phyloP scores from a whole-genome alignment of 805 yeast genomes.

The Candida manassasensis region DNA sequence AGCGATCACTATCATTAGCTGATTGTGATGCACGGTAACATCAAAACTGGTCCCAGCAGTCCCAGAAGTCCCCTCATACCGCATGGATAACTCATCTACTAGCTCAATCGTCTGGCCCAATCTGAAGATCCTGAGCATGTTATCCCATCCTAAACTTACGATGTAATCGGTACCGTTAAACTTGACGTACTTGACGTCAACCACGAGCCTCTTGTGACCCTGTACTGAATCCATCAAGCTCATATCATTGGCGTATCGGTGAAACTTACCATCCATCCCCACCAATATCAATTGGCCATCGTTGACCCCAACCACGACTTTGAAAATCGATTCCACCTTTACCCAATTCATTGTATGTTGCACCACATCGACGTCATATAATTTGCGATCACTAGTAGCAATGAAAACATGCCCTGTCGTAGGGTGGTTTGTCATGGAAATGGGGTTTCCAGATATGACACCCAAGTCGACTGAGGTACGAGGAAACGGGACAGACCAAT shows the following conservation, averaged over 20 bases:
- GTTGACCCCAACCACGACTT: constrained; percentile 27
- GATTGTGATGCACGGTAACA: constrained; percentile 17
- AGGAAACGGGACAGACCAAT: constrained; percentile 34
- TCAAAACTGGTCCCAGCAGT: constrained; percentile 53
- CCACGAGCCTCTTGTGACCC: constrained; percentile 32
- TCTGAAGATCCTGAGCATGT: constrained; percentile 33
- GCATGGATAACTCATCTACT: constrained; percentile 8
- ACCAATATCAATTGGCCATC: constrained; percentile 31
- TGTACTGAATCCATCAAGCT: constrained; percentile 16
- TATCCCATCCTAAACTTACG: constrained; percentile 60
- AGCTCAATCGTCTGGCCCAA: constrained; percentile 12
- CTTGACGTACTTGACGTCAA: constrained; percentile 29
- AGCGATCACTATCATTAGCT: constrained; percentile 48
- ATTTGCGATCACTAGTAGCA: constrained; percentile 16
- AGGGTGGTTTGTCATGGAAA: constrained; percentile 15
- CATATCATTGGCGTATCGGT: constrained; percentile 8
- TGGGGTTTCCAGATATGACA: constrained; percentile 21
- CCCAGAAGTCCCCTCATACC: constrained; percentile 30
- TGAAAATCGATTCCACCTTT: constrained; percentile 26
- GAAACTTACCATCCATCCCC: constrained; percentile 51
- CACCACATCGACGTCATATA: constrained; percentile 15
- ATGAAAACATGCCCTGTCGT: constrained; percentile 10
- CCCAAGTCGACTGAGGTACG: constrained; percentile 8
- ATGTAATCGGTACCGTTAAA: constrained; percentile 28
- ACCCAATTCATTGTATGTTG: constrained; percentile 13